phyloP scores from a whole-genome alignment of 768 basidiomycete genomes.

The Paxillus involutus region DNA sequence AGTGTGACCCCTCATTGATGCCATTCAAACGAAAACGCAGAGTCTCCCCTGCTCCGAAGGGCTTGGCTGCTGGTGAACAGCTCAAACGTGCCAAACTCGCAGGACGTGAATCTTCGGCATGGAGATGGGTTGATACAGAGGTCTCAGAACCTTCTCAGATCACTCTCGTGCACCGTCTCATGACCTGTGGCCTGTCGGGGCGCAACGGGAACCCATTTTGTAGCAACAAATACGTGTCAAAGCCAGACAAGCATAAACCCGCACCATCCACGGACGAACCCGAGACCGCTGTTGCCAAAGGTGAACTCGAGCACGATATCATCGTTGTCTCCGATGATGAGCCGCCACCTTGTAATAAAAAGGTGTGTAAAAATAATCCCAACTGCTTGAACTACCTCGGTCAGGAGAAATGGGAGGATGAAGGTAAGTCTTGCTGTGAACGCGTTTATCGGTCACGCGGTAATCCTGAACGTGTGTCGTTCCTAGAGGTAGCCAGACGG shows the following conservation, averaged over 20 bases:
- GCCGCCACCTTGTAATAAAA: constrained; percentile 52
- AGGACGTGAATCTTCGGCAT: constrained; percentile 49
- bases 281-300: constrained; percentile 23
- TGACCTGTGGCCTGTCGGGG: constrained; percentile 65
- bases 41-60: constrained; percentile 44
- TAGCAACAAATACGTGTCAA: constrained; percentile 49
- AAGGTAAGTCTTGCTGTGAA: constrained; percentile 44
- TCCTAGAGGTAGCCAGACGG: constrained; percentile 48
- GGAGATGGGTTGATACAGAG: constrained; percentile 81
- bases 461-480: constrained; percentile 13
- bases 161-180: constrained; percentile 60
- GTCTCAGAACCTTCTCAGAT: constrained; percentile 58
- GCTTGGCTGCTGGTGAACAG: constrained; percentile 59
- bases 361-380: constrained; percentile 71
- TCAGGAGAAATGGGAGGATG: constrained; percentile 77
- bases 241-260: constrained; percentile 16
- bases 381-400: constrained; percentile 88
- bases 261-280: constrained; percentile 8
- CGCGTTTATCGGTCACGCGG: constrained; percentile 3
- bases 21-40: constrained; percentile 59
- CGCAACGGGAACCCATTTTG: constrained; percentile 55
- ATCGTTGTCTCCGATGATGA: constrained; percentile 75
- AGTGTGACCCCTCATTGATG: constrained; percentile 36
- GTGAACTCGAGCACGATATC: constrained; percentile 58
- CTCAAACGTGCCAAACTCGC: constrained; percentile 57